A percentile compares a stretch with the other conserved stretches of the same genome.
phyloP scores from a whole-genome alignment of 129 eudicot genomes.

The Lactuca sativa region DNA sequence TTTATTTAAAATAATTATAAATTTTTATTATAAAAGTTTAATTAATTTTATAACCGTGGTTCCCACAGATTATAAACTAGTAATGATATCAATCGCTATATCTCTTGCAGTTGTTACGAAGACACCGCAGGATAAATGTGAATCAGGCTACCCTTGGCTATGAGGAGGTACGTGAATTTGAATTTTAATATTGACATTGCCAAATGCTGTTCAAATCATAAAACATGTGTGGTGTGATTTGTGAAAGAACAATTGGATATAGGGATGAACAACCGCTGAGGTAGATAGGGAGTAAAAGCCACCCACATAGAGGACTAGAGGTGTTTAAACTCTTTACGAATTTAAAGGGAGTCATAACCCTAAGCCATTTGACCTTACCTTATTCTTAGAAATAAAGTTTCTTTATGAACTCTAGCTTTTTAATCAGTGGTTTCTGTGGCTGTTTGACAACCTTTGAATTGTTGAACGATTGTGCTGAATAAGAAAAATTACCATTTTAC shows the following conservation, averaged over 20 bases:
- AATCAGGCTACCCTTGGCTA: constrained; percentile 66
- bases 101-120: constrained; percentile 66
- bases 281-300: constrained; percentile 8
- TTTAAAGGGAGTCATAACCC: neutral
- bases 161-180: constrained; percentile 59
- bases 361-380: constrained; percentile 15
- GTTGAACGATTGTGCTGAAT: no score
- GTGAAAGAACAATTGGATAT: neutral
- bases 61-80: no score
- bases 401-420: neutral
- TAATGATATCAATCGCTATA: constrained; percentile 2
- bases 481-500: no score
- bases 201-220: constrained; percentile 14
- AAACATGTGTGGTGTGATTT: neutral
- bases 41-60: no score
- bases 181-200: constrained; percentile 17
- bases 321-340: constrained; percentile 4
- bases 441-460: no score
- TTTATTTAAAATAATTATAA: no score
- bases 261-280: constrained; percentile 5
- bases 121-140: constrained; percentile 83
- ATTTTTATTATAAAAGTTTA: no score
- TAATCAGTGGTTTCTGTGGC: neutral
- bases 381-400: neutral
- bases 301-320: constrained; percentile 9